These are phyloP conservation scores for Nakaseomyces nivariensis DNA, from an alignment of 1,139 yeast genomes.

Conservation along the genomic window DNA sequence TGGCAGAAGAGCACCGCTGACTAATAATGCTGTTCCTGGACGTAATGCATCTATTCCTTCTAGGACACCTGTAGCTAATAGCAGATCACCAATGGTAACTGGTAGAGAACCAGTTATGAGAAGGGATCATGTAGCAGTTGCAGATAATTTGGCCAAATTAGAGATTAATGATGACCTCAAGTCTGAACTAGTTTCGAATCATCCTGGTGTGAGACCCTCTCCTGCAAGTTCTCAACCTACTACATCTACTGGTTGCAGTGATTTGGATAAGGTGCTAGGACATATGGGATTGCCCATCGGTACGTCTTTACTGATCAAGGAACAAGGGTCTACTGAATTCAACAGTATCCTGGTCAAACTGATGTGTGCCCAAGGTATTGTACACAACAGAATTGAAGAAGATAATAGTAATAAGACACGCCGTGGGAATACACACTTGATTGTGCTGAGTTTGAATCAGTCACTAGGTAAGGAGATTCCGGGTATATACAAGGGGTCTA, in stretches of 20 bases:
- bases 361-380: constrained; percentile 71
- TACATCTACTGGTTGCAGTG: constrained; percentile 66
- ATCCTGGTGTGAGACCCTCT: constrained; percentile 68
- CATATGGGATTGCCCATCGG: constrained; percentile 89
- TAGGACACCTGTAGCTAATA: constrained; percentile 1
- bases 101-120: neutral
- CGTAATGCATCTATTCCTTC: constrained; percentile 6
- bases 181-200: constrained; percentile 17
- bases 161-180: neutral
- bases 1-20: constrained; percentile 13
- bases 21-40: constrained; percentile 1
- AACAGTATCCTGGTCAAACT: constrained; percentile 60
- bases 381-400: constrained; percentile 48
- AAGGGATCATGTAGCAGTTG: neutral
- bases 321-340: constrained; percentile 84
- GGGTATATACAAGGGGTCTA: constrained; percentile 64
- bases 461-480: constrained; percentile 70
- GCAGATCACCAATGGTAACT: neutral
- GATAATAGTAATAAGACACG: constrained; percentile 13
- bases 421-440: constrained; percentile 43
- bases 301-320: constrained; percentile 59
- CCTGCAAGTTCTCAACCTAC: constrained; percentile 64
- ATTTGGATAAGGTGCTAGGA: constrained; percentile 61
- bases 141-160: neutral
- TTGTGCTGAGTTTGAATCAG: constrained; percentile 54